phyloP scores from a whole-genome alignment of 805 yeast species.

The Ogataea paraovalis region DNA sequence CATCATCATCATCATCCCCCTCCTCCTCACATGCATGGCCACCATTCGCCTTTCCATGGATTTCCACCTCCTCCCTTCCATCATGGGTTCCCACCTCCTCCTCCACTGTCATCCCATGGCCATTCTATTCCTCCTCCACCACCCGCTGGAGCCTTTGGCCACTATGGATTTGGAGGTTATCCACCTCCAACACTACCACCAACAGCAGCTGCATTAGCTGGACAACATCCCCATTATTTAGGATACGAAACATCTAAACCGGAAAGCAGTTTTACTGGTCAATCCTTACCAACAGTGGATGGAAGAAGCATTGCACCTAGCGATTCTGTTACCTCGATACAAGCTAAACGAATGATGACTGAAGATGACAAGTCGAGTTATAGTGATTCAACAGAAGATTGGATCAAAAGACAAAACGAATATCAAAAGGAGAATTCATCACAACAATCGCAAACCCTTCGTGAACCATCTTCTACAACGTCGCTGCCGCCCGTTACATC shows the following conservation, averaged over 20 bases:
- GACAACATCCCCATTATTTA: not conserved
- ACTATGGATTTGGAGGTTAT: not conserved
- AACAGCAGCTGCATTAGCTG: not conserved
- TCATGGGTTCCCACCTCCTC: constrained; percentile 21
- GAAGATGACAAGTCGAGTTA: constrained; percentile 1
- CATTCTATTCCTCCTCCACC: constrained; percentile 15
- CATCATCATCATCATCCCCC: constrained; percentile 15
- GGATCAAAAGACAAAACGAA: constrained; percentile 23
- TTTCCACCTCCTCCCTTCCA: constrained; percentile 10
- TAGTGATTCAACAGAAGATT: constrained; percentile 19
- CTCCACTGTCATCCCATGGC: constrained; percentile 8
- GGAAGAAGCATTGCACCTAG: constrained; percentile 10
- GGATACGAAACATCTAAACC: not conserved
- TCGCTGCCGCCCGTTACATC: too few relatives aligned
- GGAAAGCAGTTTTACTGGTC: not conserved
- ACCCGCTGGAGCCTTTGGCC: not conserved
- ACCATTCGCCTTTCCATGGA: constrained; percentile 21
- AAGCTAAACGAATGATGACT: constrained; percentile 1
- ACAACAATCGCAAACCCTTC: not conserved
- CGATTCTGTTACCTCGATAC: constrained; percentile 14
- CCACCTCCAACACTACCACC: constrained; percentile 10
- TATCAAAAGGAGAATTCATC: constrained; percentile 4
- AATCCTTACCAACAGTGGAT: not conserved
- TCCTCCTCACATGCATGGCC: constrained; percentile 13
- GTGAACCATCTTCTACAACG: not conserved